Evolutionary conservation across 306 rosid genomes (phyloP), one percentile per base, ranked within the genome.

Genomic region (Arachis hypogaea): DNA sequence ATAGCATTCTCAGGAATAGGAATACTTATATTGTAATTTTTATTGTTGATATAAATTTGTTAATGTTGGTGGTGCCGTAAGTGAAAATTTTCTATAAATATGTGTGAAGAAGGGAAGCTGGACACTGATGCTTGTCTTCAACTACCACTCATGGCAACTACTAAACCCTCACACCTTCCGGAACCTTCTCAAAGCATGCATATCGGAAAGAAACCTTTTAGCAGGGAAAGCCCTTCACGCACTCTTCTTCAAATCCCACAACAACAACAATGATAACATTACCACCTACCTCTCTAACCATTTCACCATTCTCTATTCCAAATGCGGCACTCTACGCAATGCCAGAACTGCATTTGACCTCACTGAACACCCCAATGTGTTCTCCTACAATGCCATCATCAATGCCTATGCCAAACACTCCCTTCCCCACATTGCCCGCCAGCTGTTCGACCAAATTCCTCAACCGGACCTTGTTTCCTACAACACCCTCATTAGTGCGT

Each of bases 341-440:
- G 82, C 82, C 50, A 49, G 59, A 29, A 29, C 68, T 29, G 54
- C 84, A 14, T 80, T 84, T 28, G 7, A 73, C 73, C 42, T 68
- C 66, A 80, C 82, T 59, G 42, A 51, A 11, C 1, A 80, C 66
- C 87, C 76, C 46, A 84, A 84, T 14, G 82, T 84, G 9, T 76
- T 88, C 92, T 92, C 97, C 5, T 92, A 86, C 40, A 92, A 92
- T 80, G 72, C 93, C 63, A 85, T 92, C 33, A 59, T 88, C 86
- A 69, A 87, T 5, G 82, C 82, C 4, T 80, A 78, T 43, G 81
- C 72, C 1, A 80, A 77, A 77, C 55, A 65, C 44, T 70, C 85
- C 42, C 78, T 59, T 1, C 7, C 12, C 38, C 69, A 60, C 8
- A 69, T 73, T 10, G 87, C 87, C 69, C 87, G 9, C 78, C 72